Percentiles rank a stretch among this genome's conserved stretches.
phyloP scores from a whole-genome alignment of 495 filamentous ascomycete genomes.

The Aspergillus sparsus region DNA sequence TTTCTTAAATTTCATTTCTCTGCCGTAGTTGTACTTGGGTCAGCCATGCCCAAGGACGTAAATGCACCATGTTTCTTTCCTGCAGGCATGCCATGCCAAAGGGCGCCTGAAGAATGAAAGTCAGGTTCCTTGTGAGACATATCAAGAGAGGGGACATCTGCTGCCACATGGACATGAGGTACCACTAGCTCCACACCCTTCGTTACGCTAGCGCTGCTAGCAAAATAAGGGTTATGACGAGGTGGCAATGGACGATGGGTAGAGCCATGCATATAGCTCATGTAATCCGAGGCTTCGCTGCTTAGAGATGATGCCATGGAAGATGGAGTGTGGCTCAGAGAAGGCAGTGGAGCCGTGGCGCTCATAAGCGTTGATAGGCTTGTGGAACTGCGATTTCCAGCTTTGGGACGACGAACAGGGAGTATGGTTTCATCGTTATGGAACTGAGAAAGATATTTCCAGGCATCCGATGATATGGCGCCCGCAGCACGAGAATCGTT shows the following conservation, averaged over 20 bases:
- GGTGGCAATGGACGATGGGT: slow-evolving; percentile 44
- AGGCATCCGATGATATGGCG: slow-evolving; percentile 48
- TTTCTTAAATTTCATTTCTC: slow-evolving; percentile 5
- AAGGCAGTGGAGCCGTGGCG: slow-evolving; percentile 30
- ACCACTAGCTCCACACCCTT: slow-evolving; percentile 49
- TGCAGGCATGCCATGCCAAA: slow-evolving; percentile 31
- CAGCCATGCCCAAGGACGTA: slow-evolving; percentile 19
- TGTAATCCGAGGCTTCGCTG: slow-evolving; percentile 45
- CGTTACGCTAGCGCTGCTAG: slow-evolving; percentile 29
- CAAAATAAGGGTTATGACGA: slow-evolving; percentile 44
- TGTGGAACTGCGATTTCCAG: slow-evolving; percentile 32
- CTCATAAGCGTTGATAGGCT: slow-evolving; percentile 41
- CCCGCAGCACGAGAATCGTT: slow-evolving; percentile 20
- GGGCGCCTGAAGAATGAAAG: slow-evolving; percentile 36
- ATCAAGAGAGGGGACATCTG: slow-evolving; percentile 23
- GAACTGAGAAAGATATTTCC: slow-evolving; percentile 53
- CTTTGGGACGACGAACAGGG: slow-evolving; percentile 30
- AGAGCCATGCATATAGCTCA: slow-evolving; percentile 35
- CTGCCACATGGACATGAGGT: slow-evolving; percentile 33
- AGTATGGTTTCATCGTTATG: slow-evolving; percentile 34
- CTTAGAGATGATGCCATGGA: slow-evolving; percentile 45
- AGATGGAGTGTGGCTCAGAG: slow-evolving; percentile 47
- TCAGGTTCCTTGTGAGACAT: slow-evolving; percentile 33
- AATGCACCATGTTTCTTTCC: slow-evolving; percentile 22
- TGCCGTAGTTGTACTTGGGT: slow-evolving; percentile 5